Percentiles rank a stretch among this genome's conserved stretches.
Conservation (phyloP, 2,329 filamentous ascomycete genomes). For the Pyrenochaeta sp. region DNA sequence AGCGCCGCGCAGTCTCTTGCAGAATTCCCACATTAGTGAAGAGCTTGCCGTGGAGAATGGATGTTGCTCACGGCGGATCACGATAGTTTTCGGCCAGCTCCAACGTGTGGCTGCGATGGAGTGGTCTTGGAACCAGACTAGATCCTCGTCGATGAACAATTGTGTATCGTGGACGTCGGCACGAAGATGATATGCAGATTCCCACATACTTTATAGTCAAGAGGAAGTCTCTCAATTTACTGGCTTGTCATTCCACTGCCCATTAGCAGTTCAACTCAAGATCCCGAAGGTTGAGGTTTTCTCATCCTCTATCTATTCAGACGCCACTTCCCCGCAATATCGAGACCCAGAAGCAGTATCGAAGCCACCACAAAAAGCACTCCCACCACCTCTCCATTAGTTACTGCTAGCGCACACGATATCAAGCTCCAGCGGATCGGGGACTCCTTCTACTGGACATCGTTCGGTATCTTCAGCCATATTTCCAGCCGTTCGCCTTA, state of each 20-base stretch:
- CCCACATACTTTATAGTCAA: constrained; percentile 22
- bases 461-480: constrained; percentile 20
- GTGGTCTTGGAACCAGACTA: constrained; percentile 27
- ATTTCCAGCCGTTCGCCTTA: constrained; percentile 28
- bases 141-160: constrained; percentile 25
- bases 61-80: constrained; percentile 33
- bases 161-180: constrained; percentile 41
- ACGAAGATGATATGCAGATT: constrained; percentile 30
- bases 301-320: constrained; percentile 7
- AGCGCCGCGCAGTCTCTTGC: constrained; percentile 24
- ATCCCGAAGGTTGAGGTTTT: not conserved
- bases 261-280: constrained; percentile 12
- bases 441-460: constrained; percentile 10
- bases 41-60: constrained; percentile 34
- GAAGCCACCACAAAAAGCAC: constrained; percentile 25
- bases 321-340: constrained; percentile 32
- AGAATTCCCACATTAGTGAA: constrained; percentile 20
- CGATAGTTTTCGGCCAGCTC: constrained; percentile 42
- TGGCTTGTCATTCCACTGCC: constrained; percentile 5
- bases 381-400: constrained; percentile 7
- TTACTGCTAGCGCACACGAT: constrained; percentile 18
- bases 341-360: constrained; percentile 4
- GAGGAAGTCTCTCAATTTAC: not conserved
- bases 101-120: constrained; percentile 25
- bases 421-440: constrained; percentile 4